Evolutionary conservation across 2,329 filamentous ascomycete genomes (phyloP).

Genomic region (Aschersonia sp.): DNA sequence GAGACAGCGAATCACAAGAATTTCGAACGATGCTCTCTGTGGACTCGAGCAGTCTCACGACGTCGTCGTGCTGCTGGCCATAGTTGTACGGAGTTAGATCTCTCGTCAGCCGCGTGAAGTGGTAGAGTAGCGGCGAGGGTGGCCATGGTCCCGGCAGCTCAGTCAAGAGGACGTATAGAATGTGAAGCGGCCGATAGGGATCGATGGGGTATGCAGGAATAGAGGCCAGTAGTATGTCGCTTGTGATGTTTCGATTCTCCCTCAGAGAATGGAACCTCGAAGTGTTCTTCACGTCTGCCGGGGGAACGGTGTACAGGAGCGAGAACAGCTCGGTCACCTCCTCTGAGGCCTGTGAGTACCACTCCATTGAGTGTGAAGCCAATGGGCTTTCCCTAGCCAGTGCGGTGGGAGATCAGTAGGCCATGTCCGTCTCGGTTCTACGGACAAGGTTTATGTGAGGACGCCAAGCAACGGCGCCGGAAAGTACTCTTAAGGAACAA

Average conservation of each 20-base stretch:
- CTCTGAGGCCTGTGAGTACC: neutral
- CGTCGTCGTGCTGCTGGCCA: conserved; percentile 1
- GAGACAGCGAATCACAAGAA: neutral
- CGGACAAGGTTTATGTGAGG: neutral
- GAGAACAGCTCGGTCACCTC: neutral
- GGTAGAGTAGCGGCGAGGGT: conserved; percentile 1
- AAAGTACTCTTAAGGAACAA: neutral
- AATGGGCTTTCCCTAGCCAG: neutral
- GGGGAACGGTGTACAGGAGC: neutral
- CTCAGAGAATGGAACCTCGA: neutral
- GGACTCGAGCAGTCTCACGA: conserved; percentile 1
- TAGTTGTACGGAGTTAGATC: neutral
- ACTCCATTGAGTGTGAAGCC: neutral
- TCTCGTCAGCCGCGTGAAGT: conserved; percentile 1
- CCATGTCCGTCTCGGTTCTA: neutral
- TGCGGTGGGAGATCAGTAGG: neutral
- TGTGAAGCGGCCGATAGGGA: conserved; percentile 3
- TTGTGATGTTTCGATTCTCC: neutral
- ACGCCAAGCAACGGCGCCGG: neutral
- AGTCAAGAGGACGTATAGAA: conserved; percentile 3
- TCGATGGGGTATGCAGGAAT: conserved; percentile 1
- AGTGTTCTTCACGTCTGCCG: neutral
- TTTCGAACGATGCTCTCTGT: conserved; percentile 1
- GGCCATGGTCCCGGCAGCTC: conserved; percentile 2
- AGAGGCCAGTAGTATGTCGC: conserved; percentile 1